Evolutionary conservation across 352 stramenopile genomes (phyloP), one percentile per base, ranked within the genome.

Genomic region (Phytophthora capsici): DNA sequence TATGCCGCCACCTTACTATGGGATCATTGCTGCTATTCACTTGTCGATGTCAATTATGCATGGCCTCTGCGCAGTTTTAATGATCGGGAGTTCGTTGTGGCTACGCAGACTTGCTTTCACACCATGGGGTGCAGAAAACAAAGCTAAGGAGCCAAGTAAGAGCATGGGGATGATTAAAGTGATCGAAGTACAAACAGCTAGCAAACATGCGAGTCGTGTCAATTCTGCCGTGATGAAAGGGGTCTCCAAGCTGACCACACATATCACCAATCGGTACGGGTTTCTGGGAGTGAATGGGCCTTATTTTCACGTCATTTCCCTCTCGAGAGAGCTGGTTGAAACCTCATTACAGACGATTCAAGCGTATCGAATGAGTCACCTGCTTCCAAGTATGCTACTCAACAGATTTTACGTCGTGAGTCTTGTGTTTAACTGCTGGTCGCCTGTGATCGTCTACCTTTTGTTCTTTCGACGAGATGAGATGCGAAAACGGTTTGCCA

Each of bases 391-490:
- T 13, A 50, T 43, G 26, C 8, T 61, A 2, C 56, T 71, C 20
- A 66, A 71, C 22, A 23, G 57, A 26, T 71, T 71, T 40, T 71
- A 66, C 49, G 53, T 64, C 17, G n/a, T 48, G 2, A 6, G 17
- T 14, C 53, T 69, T 6, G 37, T 69, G 16, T 38, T 69, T 9
- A 69, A 69, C 12, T 68, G 51, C 25, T 68, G 50, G 59, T 68
- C 59, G 3, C 52, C 63, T 14, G 55, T 17, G 4, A 45, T 59
- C 2, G 34, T 66, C 14, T 32, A 60, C 28, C 7, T 22, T 14
- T 37, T 53, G 9, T 22, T 32, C 6, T 63, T 48, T 26, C 37
- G 26, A 13, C 5, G n/a, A 9, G 20, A 49, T 13, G 45, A 69
- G 34, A 34, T 30, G n/a, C 26, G 45, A 0, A 63, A 57, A 50